Evolutionary conservation across 2,329 filamentous ascomycete genomes (phyloP).

Genomic region (Mollisiaceae sp.): DNA sequence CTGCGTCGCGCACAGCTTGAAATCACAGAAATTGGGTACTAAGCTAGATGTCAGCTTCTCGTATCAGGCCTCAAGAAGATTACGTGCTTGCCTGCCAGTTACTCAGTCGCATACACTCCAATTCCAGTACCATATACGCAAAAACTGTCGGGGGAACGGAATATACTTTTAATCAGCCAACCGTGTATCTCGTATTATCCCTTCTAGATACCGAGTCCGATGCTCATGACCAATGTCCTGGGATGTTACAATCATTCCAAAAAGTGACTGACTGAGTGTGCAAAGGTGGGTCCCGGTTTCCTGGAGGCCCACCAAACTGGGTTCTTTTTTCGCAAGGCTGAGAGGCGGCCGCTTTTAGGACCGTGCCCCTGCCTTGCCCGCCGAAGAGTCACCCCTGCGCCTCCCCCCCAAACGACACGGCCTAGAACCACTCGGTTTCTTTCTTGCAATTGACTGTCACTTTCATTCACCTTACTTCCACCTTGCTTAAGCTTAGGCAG

Average conservation of each 20-base stretch:
- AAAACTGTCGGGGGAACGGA: no score
- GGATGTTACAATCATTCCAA: no score
- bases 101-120: background rate
- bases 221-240: no score
- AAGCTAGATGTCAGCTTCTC: background rate
- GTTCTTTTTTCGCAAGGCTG: conserved; percentile 1
- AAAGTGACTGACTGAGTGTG: no score
- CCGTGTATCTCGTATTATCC: no score
- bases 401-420: conserved; percentile 1
- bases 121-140: no score
- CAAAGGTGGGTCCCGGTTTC: no score
- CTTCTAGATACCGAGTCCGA: no score
- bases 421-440: no score
- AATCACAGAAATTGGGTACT: background rate
- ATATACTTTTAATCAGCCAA: no score
- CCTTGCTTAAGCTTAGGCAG: background rate
- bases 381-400: conserved; percentile 14
- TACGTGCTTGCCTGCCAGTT: background rate
- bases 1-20: background rate
- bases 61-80: background rate
- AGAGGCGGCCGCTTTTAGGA: background rate
- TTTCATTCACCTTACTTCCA: conserved; percentile 1
- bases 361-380: background rate
- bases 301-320: background rate
- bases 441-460: background rate